These are phyloP conservation scores for Sclerotinia subarctica DNA, from an alignment of 2,329 filamentous ascomycete genomes.

Conservation along the genomic window DNA sequence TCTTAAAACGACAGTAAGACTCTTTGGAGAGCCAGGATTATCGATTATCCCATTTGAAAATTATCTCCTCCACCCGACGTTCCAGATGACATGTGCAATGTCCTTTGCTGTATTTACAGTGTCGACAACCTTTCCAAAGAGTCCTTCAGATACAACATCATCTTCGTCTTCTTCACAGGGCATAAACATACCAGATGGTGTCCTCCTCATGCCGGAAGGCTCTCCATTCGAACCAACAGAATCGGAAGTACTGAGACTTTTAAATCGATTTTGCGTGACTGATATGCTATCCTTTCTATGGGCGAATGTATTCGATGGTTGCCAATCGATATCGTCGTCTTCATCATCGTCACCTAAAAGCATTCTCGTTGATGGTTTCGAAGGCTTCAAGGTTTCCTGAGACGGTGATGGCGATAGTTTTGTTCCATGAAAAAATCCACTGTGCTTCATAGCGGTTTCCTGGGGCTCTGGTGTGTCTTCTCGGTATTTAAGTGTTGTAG, in stretches of 20 bases:
- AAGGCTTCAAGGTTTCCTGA: slow-evolving; percentile 74
- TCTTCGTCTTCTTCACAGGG: slow-evolving; percentile 74
- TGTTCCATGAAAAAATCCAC: slow-evolving; percentile 45
- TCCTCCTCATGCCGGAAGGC: slow-evolving; percentile 65
- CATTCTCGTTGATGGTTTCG: slow-evolving; percentile 57
- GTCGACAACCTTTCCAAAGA: slow-evolving; percentile 40
- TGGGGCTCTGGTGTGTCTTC: slow-evolving; percentile 60
- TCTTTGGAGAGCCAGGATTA: slow-evolving; percentile 8
- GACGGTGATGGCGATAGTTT: slow-evolving; percentile 64
- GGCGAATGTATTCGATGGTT: slow-evolving; percentile 37
- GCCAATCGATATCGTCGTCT: slow-evolving; percentile 51
- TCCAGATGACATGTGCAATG: slow-evolving; percentile 70
- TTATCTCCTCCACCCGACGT: slow-evolving; percentile 44
- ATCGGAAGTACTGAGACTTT: slow-evolving; percentile 31
- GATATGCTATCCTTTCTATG: slow-evolving; percentile 36
- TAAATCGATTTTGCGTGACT: slow-evolving; percentile 34
- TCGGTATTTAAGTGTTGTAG: slow-evolving; percentile 61
- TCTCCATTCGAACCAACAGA: slow-evolving; percentile 44
- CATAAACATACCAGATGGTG: slow-evolving; percentile 88
- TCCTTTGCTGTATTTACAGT: slow-evolving; percentile 65
- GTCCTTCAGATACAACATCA: slow-evolving; percentile 56
- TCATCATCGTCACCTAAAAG: slow-evolving; percentile 53
- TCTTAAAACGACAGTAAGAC: background rate
- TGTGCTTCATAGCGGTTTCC: slow-evolving; percentile 62
- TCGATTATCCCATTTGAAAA: slow-evolving; percentile 16